Conservation (phyloP, 768 basidiomycete species). For the Naganishia antarctica region DNA sequence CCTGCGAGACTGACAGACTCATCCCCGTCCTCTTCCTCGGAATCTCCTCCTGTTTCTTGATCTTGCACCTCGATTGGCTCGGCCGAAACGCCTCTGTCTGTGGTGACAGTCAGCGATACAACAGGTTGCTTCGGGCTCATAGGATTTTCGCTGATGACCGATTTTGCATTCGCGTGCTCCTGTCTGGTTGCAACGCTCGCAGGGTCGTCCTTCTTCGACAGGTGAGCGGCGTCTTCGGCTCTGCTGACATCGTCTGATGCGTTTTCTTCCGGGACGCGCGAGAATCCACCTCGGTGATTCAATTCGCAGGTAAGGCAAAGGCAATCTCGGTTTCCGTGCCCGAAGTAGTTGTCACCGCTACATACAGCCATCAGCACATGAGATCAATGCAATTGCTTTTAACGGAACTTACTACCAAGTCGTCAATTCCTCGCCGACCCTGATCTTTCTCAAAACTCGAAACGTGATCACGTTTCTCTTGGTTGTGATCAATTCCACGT, state of each 20-base stretch:
- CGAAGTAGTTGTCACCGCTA: slow-evolving; percentile 20
- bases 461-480: slow-evolving; percentile 44
- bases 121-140: background rate
- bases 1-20: background rate
- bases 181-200: background rate
- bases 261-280: background rate
- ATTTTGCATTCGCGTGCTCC: background rate
- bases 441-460: slow-evolving; percentile 35
- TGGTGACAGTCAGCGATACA: background rate
- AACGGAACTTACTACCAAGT: slow-evolving; percentile 43
- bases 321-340: slow-evolving; percentile 18
- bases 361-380: background rate
- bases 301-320: slow-evolving; percentile 24
- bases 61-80: background rate
- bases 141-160: background rate
- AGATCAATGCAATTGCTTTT: too few species aligned
- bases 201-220: background rate
- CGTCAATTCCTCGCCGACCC: slow-evolving; percentile 45
- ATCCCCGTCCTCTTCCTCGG: background rate
- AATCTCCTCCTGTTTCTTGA: background rate
- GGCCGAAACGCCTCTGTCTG: background rate
- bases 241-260: background rate
- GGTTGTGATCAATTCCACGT: slow-evolving; percentile 41
- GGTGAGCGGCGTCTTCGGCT: background rate
- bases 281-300: slow-evolving; percentile 1